A percentile compares a stretch with the other conserved stretches of the same genome.
Conservation (phyloP, 106 monocot genomes). For the Dendrobium chrysotoxum region DNA sequence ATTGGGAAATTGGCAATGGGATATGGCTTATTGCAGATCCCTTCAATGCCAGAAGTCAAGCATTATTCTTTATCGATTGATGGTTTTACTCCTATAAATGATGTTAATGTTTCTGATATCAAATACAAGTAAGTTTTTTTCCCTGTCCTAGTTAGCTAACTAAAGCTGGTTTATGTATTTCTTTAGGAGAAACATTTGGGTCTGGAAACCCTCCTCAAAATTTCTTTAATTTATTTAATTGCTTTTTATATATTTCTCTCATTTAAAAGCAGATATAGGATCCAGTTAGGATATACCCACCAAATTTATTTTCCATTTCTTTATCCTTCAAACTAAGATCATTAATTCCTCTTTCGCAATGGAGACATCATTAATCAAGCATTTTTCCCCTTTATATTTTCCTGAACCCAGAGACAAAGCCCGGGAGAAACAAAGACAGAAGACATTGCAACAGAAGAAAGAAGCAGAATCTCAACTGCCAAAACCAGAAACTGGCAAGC, state of each 20-base stretch:
- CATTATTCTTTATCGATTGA: constrained; percentile 80
- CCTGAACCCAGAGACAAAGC: constrained; percentile 54
- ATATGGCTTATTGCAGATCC: constrained; percentile 86
- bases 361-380: too few relatives aligned
- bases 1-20: constrained; percentile 95
- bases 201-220: too few relatives aligned
- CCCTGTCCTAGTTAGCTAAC: too few relatives aligned
- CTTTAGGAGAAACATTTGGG: too few relatives aligned
- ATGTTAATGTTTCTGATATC: constrained; percentile 56
- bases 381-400: neutral
- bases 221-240: too few relatives aligned
- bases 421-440: constrained; percentile 80
- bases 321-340: too few relatives aligned
- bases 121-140: constrained; percentile 71
- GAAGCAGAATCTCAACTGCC: constrained; percentile 13
- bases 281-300: too few relatives aligned
- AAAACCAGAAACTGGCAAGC: constrained; percentile 27
- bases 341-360: too few relatives aligned
- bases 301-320: too few relatives aligned
- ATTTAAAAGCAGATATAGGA: too few relatives aligned
- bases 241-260: too few relatives aligned
- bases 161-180: too few relatives aligned
- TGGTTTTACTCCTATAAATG: constrained; percentile 58
- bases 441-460: constrained; percentile 36
- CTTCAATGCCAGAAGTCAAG: constrained; percentile 91